phyloP scores from a whole-genome alignment of 352 stramenopile genomes.

The Pythium myriotylum region DNA sequence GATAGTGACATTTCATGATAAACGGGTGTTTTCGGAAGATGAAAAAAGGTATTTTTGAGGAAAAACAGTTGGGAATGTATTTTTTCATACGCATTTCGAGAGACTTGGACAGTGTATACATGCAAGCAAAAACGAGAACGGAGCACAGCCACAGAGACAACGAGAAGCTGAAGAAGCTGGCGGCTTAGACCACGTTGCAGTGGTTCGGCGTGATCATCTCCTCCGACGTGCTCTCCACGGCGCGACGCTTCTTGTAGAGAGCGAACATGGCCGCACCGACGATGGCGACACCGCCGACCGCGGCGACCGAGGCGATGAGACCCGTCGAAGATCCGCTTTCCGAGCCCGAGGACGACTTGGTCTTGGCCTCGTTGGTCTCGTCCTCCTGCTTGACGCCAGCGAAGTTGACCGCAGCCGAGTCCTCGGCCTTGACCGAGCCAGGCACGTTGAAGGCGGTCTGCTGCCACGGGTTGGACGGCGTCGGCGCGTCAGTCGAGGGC shows the following conservation, averaged over 20 bases:
- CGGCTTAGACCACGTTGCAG: conserved; percentile 19
- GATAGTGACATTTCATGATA: conserved; percentile 4
- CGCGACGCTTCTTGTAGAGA: conserved; percentile 21
- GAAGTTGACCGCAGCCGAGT: conserved; percentile 11
- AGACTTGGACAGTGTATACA: conserved; percentile 1
- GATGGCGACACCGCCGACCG: conserved; percentile 20
- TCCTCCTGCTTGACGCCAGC: conserved; percentile 8
- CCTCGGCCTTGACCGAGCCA: not conserved
- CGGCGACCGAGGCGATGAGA: conserved; percentile 13
- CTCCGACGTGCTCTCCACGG: not conserved
- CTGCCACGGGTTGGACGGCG: conserved; percentile 7
- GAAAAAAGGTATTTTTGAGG: not conserved
- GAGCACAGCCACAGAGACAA: conserved; percentile 3
- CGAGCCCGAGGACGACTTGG: conserved; percentile 2
- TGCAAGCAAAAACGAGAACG: not conserved
- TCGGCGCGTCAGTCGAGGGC: not conserved
- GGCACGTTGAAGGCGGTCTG: not conserved
- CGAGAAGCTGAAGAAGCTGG: not conserved
- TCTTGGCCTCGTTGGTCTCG: conserved; percentile 3
- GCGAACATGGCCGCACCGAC: conserved; percentile 18
- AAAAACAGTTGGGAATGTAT: not conserved
- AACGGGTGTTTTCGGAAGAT: not conserved
- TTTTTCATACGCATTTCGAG: conserved; percentile 1
- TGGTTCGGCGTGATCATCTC: conserved; percentile 14
- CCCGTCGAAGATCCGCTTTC: conserved; percentile 11